Base-by-base conservation (phyloP, 140 eudicot species). In the Cichorium intybus region DNA sequence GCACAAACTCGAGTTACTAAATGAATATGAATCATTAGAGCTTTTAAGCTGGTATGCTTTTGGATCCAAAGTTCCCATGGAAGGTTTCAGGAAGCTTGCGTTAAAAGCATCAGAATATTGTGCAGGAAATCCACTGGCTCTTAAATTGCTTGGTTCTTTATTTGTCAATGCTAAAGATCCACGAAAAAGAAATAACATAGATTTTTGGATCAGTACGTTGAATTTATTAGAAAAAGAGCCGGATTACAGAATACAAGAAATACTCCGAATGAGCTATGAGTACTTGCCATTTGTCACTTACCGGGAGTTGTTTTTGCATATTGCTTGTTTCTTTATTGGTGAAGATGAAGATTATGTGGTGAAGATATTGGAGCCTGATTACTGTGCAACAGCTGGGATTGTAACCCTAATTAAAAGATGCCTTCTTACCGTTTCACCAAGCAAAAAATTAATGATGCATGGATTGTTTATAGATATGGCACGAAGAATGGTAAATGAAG, bases 391-490 rank as follows among this genome's bases (percentile, higher is more conserved):
- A 54, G 72, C 64, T 18, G 81, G 81, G 56, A 56, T 76, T 64
- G 62, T 62, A 39, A 70, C 69, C 24, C 45, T 75, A 22, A 54
- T 60, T 12, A 60, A 75, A 16, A 56, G 66, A 62, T 69, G 72
- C 31, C 72, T 76, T 41, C 70, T 70, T 56, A 56, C 63, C 2
- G 35, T 70, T 47, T 68, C 50, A 27, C 54, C 63, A 16, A 47
- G 39, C 16, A 70, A 70, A 37, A 77, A 50, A 22, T 37, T 77
- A 43, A 56, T 24, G 77, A 77, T 77, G 81, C 81, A 77, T 70
- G 77, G 70, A 26, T 18, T 70, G 41, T 56, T 77, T 63, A 56
- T 53, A 37, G 81, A 77, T 48, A 77, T 77, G 77, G 81, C 69
- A 31, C 56, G 69, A 70, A 69, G 65, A 50, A 70, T 77, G 49